Evolutionary conservation across 768 basidiomycete species (phyloP).

Genomic region (Pleurotus ostreatus): DNA sequence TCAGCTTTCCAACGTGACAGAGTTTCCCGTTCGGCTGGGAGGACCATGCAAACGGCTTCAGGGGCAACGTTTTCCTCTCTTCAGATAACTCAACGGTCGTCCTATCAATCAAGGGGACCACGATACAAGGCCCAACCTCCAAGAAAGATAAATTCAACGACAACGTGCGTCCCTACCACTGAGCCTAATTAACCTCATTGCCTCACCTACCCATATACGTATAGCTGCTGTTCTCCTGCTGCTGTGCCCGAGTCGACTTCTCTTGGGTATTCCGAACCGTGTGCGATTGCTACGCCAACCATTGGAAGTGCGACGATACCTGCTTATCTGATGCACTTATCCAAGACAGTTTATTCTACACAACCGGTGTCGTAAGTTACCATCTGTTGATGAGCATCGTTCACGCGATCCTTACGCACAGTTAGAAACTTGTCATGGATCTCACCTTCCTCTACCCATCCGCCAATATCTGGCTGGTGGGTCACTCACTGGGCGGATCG

Average conservation of each 20-base stretch:
- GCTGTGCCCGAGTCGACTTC: constrained; percentile 86
- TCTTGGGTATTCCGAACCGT: constrained; percentile 84
- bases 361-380: constrained; percentile 70
- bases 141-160: constrained; percentile 94
- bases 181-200: neutral
- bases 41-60: constrained; percentile 64
- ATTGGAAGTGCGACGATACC: constrained; percentile 70
- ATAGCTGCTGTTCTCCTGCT: constrained; percentile 74
- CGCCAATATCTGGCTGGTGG: constrained; percentile 85
- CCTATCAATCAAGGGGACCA: constrained; percentile 87
- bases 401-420: too few species aligned
- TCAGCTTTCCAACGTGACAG: constrained; percentile 30
- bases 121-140: constrained; percentile 79
- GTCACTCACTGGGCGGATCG: constrained; percentile 89
- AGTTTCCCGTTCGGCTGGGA: constrained; percentile 84
- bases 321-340: constrained; percentile 84
- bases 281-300: constrained; percentile 78
- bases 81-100: constrained; percentile 79
- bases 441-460: constrained; percentile 78
- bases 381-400: neutral
- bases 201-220: neutral
- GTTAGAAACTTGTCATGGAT: constrained; percentile 83
- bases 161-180: constrained; percentile 41
- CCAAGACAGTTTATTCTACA: constrained; percentile 90
- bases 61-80: constrained; percentile 85